These are phyloP conservation scores for Starmera dryadoides DNA, from an alignment of 805 yeast species.

Conservation along the genomic window DNA sequence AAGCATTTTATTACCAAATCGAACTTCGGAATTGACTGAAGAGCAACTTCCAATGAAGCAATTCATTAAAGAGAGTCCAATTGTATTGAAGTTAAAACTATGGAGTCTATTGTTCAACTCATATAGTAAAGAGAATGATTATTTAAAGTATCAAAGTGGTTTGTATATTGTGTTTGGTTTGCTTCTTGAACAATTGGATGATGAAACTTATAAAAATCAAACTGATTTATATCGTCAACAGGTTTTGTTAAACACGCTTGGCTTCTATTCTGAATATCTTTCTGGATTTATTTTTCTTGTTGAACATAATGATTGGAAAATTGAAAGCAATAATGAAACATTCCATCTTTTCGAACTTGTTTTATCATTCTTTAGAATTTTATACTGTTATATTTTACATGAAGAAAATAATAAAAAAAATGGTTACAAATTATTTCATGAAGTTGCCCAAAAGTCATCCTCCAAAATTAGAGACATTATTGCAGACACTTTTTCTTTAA, in stretches of 20 bases:
- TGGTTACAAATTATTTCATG: slow-evolving; percentile 32
- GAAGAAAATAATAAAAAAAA: slow-evolving; percentile 43
- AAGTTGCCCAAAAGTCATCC: slow-evolving; percentile 35
- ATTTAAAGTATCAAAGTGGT: slow-evolving; percentile 35
- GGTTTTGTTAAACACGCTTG: slow-evolving; percentile 41
- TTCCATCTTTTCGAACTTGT: slow-evolving; percentile 15
- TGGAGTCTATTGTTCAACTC: slow-evolving; percentile 68
- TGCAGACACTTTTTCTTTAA: slow-evolving; percentile 28
- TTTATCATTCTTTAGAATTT: slow-evolving; percentile 29
- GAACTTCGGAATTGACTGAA: slow-evolving; percentile 11
- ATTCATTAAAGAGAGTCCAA: slow-evolving; percentile 57
- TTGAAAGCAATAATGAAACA: slow-evolving; percentile 2
- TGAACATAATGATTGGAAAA: slow-evolving; percentile 27
- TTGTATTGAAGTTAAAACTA: slow-evolving; percentile 59
- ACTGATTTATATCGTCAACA: slow-evolving; percentile 29
- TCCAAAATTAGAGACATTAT: slow-evolving; percentile 39
- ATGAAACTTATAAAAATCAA: slow-evolving; percentile 15
- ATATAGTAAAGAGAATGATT: slow-evolving; percentile 29
- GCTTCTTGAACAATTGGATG: slow-evolving; percentile 30
- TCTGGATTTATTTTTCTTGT: slow-evolving; percentile 26
- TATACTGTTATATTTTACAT: slow-evolving; percentile 42
- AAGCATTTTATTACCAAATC: slow-evolving; percentile 29
- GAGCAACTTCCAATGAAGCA: slow-evolving; percentile 46
- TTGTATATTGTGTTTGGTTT: slow-evolving; percentile 44
- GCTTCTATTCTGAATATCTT: slow-evolving; percentile 46